A percentile compares a stretch with the other conserved stretches of the same genome.
These are phyloP conservation scores for Trichosporon asahii DNA, from an alignment of 1,284 basidiomycete genomes.

Conservation along the genomic window DNA sequence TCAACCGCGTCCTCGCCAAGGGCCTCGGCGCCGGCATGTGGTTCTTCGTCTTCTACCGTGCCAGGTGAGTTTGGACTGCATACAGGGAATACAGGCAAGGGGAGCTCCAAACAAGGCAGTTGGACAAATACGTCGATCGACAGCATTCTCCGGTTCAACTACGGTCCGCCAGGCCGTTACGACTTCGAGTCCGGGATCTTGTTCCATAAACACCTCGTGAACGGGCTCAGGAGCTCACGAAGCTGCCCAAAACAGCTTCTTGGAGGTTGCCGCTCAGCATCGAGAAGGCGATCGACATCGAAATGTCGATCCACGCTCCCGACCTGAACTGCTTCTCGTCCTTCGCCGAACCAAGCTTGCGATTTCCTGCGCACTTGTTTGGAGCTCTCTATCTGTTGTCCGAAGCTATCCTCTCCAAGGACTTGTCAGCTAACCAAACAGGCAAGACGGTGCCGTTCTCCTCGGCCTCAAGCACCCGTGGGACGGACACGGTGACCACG, in stretches of 20 bases:
- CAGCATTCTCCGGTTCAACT: background rate
- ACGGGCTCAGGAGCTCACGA: too few species aligned
- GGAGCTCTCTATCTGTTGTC: too few species aligned
- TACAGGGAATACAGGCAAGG: background rate
- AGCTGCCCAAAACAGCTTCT: too few species aligned
- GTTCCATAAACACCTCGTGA: too few species aligned
- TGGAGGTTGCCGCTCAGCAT: too few species aligned
- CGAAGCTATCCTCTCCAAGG: background rate
- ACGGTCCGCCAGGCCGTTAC: background rate
- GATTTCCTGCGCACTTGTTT: background rate
- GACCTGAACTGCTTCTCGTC: too few species aligned
- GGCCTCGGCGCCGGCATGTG: conserved; percentile 87
- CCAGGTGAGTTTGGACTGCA: conserved; percentile 61
- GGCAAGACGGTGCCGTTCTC: conserved; percentile 56
- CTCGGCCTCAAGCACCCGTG: conserved; percentile 57
- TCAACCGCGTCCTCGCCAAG: conserved; percentile 74
- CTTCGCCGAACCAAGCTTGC: too few species aligned
- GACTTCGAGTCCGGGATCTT: too few species aligned
- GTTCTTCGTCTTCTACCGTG: conserved; percentile 96
- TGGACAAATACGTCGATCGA: background rate
- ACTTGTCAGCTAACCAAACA: conserved; percentile 23
- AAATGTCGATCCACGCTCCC: too few species aligned
- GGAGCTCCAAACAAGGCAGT: background rate
- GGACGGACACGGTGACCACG: conserved; percentile 53
- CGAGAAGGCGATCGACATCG: too few species aligned